Base-by-base conservation (phyloP, 2,329 filamentous ascomycete species). In the Ceratocystis cacaofunesta region DNA sequence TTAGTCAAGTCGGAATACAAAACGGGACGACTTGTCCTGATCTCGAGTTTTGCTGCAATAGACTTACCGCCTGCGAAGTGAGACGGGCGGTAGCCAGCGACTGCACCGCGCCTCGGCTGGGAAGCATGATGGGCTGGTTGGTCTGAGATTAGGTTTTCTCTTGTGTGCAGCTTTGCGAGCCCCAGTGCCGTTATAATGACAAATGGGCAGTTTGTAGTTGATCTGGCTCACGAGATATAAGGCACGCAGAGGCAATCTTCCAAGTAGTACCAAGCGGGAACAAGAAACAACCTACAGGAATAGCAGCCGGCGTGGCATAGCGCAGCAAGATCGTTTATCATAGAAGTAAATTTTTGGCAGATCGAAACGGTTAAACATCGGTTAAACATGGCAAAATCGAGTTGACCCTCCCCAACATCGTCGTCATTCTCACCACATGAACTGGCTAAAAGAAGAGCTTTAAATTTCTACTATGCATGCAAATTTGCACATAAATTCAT, bases 81-180 rank as follows among this genome's bases (percentile, higher is more conserved):
- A 72, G 58, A 64, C 72, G 73, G 69, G 71, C 73, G 68, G 74
- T 73, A 68, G 75, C 72, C 65, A 76, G 68, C 64, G 75, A 74
- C 69, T 75, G 74, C 70, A 74, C 72, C 70, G 77, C 72, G 71
- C 76, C 77, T 76, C 76, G 76, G 68, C 77, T 78, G 66, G 76
- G 76, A 71, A 79, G 74, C 77, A 79, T 79, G 67, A 69, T 74
- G 73, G 69, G 28, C 17, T 12, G n/a, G 25, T 25, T 25, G 19
- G 48, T 22, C 36, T 41, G 10, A 15, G 10, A 41, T 41, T 41
- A 4, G 12, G 12, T 12, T 41, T 15, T 41, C 0, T 41, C 7
- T 52, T 10, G 5, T 52, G 22, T 52, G 48, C 48, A 52, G 48
- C 36, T 41, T 41, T 41, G 36, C 36, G 36, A 41, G 36, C 36